Evolutionary conservation across 176 grass and related monocot genomes (phyloP).

Genomic region (Musa schizocarpa): DNA sequence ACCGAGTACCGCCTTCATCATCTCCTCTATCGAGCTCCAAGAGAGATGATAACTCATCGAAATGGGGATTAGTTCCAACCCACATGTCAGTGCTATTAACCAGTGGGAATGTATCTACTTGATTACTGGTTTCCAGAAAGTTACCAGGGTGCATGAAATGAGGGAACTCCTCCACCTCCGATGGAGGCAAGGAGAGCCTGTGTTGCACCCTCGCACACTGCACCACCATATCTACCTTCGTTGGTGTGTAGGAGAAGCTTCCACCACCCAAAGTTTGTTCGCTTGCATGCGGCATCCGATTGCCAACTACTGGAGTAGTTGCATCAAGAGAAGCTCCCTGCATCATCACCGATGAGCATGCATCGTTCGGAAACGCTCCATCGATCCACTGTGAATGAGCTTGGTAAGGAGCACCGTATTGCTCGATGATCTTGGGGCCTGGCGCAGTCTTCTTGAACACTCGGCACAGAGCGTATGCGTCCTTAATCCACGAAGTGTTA

Average conservation of each 20-base stretch:
- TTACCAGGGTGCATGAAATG: slow-evolving; percentile 25
- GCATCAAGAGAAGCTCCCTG: neutral
- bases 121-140: slow-evolving; percentile 38
- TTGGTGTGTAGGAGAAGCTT: slow-evolving; percentile 51
- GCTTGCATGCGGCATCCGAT: slow-evolving; percentile 61
- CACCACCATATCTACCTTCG: slow-evolving; percentile 78
- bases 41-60: slow-evolving; percentile 38
- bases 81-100: slow-evolving; percentile 48
- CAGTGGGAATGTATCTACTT: slow-evolving; percentile 33
- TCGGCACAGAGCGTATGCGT: slow-evolving; percentile 81
- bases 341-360: slow-evolving; percentile 28
- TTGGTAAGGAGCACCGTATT: slow-evolving; percentile 36
- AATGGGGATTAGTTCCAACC: slow-evolving; percentile 35
- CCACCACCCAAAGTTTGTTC: slow-evolving; percentile 59
- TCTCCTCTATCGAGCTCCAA: slow-evolving; percentile 33
- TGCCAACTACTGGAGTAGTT: slow-evolving; percentile 31
- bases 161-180: slow-evolving; percentile 71
- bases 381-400: slow-evolving; percentile 51
- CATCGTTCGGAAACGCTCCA: slow-evolving; percentile 31
- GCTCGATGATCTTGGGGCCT: slow-evolving; percentile 78
- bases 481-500: slow-evolving; percentile 28
- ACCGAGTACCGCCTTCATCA: slow-evolving; percentile 36
- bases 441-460: slow-evolving; percentile 89
- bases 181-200: slow-evolving; percentile 61
- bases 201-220: slow-evolving; percentile 80